phyloP scores from a whole-genome alignment of 345 rosid species.

The Pugionium dolabratum region DNA sequence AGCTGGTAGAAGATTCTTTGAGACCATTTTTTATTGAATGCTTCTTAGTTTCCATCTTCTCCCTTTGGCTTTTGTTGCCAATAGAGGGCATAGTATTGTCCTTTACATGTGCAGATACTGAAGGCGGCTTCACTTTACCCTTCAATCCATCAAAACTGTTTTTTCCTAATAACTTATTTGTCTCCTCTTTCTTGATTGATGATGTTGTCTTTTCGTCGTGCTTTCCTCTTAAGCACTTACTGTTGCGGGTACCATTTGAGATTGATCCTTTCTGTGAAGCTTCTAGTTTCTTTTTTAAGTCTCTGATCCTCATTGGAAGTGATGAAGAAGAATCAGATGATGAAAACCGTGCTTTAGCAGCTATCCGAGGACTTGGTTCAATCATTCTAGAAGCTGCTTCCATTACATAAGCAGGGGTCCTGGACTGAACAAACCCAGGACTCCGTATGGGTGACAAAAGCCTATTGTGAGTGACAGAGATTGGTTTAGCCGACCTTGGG shows the following conservation, averaged over 20 bases:
- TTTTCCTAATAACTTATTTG: conserved; percentile 39
- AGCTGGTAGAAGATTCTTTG: conserved; percentile 46
- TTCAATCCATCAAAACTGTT: conserved; percentile 40
- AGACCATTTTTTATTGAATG: conserved; percentile 26
- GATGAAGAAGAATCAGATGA: conserved; percentile 54
- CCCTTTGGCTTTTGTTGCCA: conserved; percentile 32
- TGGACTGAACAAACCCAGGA: conserved; percentile 45
- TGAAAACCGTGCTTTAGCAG: conserved; percentile 41
- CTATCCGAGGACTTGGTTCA: conserved; percentile 55
- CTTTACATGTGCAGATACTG: conserved; percentile 48
- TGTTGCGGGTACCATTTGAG: conserved; percentile 31
- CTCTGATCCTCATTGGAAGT: conserved; percentile 56
- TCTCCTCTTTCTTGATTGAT: conserved; percentile 10
- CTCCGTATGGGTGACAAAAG: conserved; percentile 19
- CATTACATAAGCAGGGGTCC: conserved; percentile 59
- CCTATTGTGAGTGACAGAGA: conserved; percentile 64
- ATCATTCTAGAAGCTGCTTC: conserved; percentile 86
- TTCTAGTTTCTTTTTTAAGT: conserved; percentile 80
- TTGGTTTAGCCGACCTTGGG: conserved; percentile 74
- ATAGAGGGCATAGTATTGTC: conserved; percentile 41
- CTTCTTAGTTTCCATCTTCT: conserved; percentile 49
- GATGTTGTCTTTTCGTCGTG: conserved; percentile 18
- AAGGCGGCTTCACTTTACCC: conserved; percentile 49
- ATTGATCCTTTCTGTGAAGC: conserved; percentile 46
- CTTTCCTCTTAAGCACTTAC: conserved; percentile 23